Evolutionary conservation across 2,329 filamentous ascomycete genomes (phyloP).

Genomic region (Hypocreales sp.): DNA sequence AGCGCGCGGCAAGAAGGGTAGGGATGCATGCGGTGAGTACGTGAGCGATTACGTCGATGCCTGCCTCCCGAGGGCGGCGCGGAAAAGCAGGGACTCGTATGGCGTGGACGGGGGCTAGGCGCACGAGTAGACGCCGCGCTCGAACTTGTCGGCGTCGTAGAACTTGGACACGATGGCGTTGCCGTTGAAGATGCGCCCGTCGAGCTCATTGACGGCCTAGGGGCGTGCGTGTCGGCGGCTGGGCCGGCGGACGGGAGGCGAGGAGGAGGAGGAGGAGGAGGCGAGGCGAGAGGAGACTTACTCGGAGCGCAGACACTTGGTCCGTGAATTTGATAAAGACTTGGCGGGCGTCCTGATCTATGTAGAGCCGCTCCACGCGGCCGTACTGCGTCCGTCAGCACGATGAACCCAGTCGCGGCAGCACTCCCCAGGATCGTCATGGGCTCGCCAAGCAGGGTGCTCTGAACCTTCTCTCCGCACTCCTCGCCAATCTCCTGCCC

Average conservation of each 20-base stretch:
- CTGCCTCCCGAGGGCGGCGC: too few species aligned
- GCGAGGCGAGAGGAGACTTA: slow-evolving; percentile 27
- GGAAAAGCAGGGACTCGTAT: too few species aligned
- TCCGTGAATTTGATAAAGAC: slow-evolving; percentile 94
- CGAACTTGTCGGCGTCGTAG: slow-evolving; percentile 72
- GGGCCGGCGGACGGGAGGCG: neutral
- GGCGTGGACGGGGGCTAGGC: too few species aligned
- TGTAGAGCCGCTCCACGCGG: slow-evolving; percentile 62
- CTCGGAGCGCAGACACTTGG: slow-evolving; percentile 67
- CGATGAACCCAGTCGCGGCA: too few species aligned
- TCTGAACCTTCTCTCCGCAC: slow-evolving; percentile 72
- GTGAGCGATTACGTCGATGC: too few species aligned
- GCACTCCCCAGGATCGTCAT: too few species aligned
- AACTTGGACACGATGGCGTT: slow-evolving; percentile 72
- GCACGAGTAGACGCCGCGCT: slow-evolving; percentile 40
- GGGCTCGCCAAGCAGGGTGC: too few species aligned
- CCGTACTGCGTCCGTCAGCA: slow-evolving; percentile 53
- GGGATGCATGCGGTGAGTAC: too few species aligned
- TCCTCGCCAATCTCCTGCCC: slow-evolving; percentile 94
- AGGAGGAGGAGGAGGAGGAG: neutral
- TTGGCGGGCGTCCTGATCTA: slow-evolving; percentile 46
- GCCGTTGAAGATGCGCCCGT: slow-evolving; percentile 78
- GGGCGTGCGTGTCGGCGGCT: neutral
- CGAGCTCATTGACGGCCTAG: slow-evolving; percentile 76
- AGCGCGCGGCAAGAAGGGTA: too few species aligned